phyloP scores from a whole-genome alignment of 2,329 filamentous ascomycete genomes.

The Westerdykella sp. region DNA sequence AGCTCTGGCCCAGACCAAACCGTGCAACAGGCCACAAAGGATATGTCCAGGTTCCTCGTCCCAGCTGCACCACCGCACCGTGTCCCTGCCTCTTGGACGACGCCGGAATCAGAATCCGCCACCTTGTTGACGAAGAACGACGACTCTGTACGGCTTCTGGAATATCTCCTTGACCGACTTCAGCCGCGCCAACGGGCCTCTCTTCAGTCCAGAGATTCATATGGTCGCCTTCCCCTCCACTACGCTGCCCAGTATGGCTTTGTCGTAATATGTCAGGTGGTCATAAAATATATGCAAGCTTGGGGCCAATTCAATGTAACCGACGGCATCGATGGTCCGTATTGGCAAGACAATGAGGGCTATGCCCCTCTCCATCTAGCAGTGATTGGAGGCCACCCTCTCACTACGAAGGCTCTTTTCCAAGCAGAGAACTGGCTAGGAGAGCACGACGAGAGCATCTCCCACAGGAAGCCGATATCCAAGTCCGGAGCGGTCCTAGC shows the following conservation, averaged over 20 bases:
- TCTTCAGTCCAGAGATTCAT: constrained; percentile 64
- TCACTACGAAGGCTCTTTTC: constrained; percentile 76
- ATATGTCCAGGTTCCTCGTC: constrained; percentile 68
- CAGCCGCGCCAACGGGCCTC: constrained; percentile 60
- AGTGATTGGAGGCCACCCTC: constrained; percentile 82
- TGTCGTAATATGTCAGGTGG: constrained; percentile 77
- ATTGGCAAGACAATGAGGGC: constrained; percentile 91
- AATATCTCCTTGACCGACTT: constrained; percentile 61
- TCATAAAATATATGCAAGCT: constrained; percentile 81
- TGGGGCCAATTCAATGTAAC: constrained; percentile 83
- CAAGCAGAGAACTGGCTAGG: constrained; percentile 74
- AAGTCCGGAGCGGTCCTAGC: constrained; percentile 84
- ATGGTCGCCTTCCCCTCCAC: constrained; percentile 80
- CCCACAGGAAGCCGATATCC: constrained; percentile 62
- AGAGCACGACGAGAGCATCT: constrained; percentile 54
- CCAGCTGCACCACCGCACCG: constrained; percentile 65
- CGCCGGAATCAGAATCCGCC: constrained; percentile 57
- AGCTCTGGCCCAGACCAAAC: constrained; percentile 45
- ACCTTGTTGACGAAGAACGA: constrained; percentile 63
- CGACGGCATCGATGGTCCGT: constrained; percentile 75
- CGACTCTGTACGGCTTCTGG: constrained; percentile 64
- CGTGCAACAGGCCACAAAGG: constrained; percentile 43
- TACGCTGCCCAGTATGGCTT: constrained; percentile 95
- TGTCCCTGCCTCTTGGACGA: constrained; percentile 55
- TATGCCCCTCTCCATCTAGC: constrained; percentile 86